These are phyloP conservation scores for Tripterygium wilfordii DNA, from an alignment of 177 flowering plant genomes.

Conservation along the genomic window DNA sequence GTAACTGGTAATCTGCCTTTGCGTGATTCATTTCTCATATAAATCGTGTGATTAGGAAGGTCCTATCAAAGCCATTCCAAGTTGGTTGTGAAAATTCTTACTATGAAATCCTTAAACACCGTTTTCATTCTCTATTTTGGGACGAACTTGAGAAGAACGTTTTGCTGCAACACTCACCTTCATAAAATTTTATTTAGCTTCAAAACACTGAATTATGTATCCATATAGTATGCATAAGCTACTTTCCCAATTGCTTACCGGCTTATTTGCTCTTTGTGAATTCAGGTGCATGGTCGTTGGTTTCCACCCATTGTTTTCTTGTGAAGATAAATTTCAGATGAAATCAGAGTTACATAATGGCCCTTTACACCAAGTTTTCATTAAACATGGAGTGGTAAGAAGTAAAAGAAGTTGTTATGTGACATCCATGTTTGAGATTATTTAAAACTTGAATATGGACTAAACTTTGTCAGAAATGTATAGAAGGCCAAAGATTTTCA, in stretches of 20 bases:
- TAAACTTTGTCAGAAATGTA: no score
- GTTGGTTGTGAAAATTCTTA: no score
- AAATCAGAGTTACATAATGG: slow-evolving; percentile 15
- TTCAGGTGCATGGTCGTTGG: slow-evolving; percentile 58
- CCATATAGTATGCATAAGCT: no score
- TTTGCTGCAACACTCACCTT: no score
- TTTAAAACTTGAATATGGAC: background rate
- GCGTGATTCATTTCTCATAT: no score
- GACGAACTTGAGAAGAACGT: no score
- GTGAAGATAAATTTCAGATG: slow-evolving; percentile 16
- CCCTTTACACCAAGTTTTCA: slow-evolving; percentile 30
- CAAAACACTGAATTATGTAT: background rate
- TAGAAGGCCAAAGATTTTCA: no score
- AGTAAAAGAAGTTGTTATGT: background rate
- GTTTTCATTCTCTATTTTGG: no score
- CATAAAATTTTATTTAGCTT: background rate
- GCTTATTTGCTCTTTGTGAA: slow-evolving; percentile 5
- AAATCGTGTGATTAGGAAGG: no score
- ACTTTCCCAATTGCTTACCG: no score
- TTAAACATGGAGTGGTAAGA: slow-evolving; percentile 52
- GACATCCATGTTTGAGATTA: background rate
- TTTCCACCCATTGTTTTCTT: slow-evolving; percentile 34
- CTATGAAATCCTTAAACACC: no score
- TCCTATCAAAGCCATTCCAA: no score
- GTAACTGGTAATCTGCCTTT: slow-evolving; percentile 62